phyloP scores from a whole-genome alignment of 2,329 filamentous ascomycete genomes.

The Diaporthe vaccinii region DNA sequence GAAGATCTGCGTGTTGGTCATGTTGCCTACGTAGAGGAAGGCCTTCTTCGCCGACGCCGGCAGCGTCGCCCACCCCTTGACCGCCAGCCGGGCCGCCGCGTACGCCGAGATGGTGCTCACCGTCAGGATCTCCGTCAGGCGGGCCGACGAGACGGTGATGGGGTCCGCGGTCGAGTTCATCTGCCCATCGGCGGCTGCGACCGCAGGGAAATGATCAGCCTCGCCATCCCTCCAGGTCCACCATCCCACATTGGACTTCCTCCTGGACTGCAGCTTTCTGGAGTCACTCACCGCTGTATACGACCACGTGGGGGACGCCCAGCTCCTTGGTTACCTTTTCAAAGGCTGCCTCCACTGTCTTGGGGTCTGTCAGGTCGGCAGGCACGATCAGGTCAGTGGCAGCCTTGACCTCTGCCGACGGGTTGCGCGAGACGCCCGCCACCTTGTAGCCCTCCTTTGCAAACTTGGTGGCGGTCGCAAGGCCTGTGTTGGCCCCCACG shows the following conservation, averaged over 20 bases:
- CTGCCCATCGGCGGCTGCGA: conserved; percentile 23
- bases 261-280: too few species aligned
- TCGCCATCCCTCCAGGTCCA: not conserved
- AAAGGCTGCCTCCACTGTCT: conserved; percentile 54
- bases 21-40: conserved; percentile 36
- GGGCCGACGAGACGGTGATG: not conserved
- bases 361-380: conserved; percentile 53
- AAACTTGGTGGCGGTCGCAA: conserved; percentile 53
- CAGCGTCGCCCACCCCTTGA: conserved; percentile 27
- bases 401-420: conserved; percentile 48
- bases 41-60: conserved; percentile 25
- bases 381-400: conserved; percentile 50
- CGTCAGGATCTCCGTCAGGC: conserved; percentile 16
- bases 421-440: conserved; percentile 53
- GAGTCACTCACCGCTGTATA: conserved; percentile 54
- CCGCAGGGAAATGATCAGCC: not conserved
- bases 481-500: conserved; percentile 57
- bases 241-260: not conserved
- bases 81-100: conserved; percentile 28
- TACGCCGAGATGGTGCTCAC: conserved; percentile 29
- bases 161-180: not conserved
- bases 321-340: conserved; percentile 52
- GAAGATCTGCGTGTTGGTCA: conserved; percentile 26
- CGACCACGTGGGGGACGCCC: conserved; percentile 57
- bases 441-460: conserved; percentile 58